A percentile compares a stretch with the other conserved stretches of the same genome.
These are phyloP conservation scores for Phytophthora pluvialis DNA, from an alignment of 352 stramenopile species.

Conservation along the genomic window DNA sequence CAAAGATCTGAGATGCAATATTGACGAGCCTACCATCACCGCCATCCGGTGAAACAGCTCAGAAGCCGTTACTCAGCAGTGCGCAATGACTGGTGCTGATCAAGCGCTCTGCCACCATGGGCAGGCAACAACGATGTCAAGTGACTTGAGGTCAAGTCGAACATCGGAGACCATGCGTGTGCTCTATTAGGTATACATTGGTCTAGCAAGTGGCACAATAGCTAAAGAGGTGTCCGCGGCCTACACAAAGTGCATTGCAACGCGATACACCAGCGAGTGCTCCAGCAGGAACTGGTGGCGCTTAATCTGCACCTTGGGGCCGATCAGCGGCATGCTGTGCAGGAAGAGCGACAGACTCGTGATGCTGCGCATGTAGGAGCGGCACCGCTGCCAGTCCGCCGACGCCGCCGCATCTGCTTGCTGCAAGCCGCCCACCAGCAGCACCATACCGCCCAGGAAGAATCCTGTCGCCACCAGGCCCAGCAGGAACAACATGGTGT, in stretches of 20 bases:
- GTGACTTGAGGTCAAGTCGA: slow-evolving; percentile 1
- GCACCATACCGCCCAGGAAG: slow-evolving; percentile 64
- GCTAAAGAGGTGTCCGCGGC: slow-evolving; percentile 5
- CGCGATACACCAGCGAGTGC: slow-evolving; percentile 83
- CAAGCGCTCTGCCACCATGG: too few relatives aligned
- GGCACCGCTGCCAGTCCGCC: slow-evolving; percentile 79
- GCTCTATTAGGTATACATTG: slow-evolving; percentile 23
- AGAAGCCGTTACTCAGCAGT: slow-evolving; percentile 9
- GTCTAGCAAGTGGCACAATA: slow-evolving; percentile 7
- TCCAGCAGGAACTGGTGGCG: slow-evolving; percentile 79
- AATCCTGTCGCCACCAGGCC: slow-evolving; percentile 51
- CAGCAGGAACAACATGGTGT: slow-evolving; percentile 68
- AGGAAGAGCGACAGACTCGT: slow-evolving; percentile 87
- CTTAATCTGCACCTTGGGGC: slow-evolving; percentile 75
- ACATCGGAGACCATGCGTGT: slow-evolving; percentile 2
- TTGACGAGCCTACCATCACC: slow-evolving; percentile 19
- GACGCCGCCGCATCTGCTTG: slow-evolving; percentile 58
- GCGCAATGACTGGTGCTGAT: slow-evolving; percentile 1
- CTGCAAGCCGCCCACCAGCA: slow-evolving; percentile 67
- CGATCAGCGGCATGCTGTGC: slow-evolving; percentile 68
- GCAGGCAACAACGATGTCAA: background rate
- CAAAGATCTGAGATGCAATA: slow-evolving; percentile 12
- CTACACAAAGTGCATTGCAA: slow-evolving; percentile 84
- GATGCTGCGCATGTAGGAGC: slow-evolving; percentile 78
- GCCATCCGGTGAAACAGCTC: slow-evolving; percentile 10